These are phyloP conservation scores for Saccharomyces kudriavzevii DNA, from an alignment of 805 yeast species.

Conservation along the genomic window DNA sequence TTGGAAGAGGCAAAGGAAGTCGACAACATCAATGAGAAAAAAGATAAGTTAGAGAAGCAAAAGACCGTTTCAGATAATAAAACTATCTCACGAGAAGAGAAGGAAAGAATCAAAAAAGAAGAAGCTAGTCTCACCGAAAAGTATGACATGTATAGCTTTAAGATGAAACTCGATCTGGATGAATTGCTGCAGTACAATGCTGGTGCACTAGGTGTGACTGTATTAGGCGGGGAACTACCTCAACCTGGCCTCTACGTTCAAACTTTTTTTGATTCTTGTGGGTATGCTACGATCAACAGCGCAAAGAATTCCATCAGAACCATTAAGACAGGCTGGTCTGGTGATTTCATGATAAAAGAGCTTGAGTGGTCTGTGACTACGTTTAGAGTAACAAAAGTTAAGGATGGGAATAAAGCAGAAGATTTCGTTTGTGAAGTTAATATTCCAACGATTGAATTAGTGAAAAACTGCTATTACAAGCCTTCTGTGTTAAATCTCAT, in stretches of 20 bases:
- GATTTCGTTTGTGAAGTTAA: slow-evolving; percentile 50
- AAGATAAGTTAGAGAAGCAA: slow-evolving; percentile 26
- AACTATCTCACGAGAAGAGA: slow-evolving; percentile 15
- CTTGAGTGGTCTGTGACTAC: slow-evolving; percentile 59
- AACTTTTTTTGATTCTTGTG: slow-evolving; percentile 61
- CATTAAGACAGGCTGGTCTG: slow-evolving; percentile 37
- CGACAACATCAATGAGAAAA: slow-evolving; percentile 33
- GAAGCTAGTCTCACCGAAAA: slow-evolving; percentile 24
- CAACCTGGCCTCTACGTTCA: slow-evolving; percentile 57
- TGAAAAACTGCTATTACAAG: slow-evolving; percentile 49
- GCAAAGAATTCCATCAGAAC: slow-evolving; percentile 34
- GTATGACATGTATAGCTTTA: slow-evolving; percentile 33
- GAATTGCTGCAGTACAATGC: slow-evolving; percentile 49
- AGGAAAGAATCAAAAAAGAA: slow-evolving; percentile 20
- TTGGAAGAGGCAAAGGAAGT: slow-evolving; percentile 58
- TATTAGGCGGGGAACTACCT: slow-evolving; percentile 46
- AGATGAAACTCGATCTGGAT: slow-evolving; percentile 44
- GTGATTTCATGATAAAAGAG: slow-evolving; percentile 64
- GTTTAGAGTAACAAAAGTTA: slow-evolving; percentile 50
- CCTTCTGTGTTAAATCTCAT: slow-evolving; percentile 46
- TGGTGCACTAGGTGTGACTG: slow-evolving; percentile 64
- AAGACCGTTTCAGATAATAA: slow-evolving; percentile 28
- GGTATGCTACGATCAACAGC: slow-evolving; percentile 50
- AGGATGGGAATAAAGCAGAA: slow-evolving; percentile 43
- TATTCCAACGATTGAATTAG: slow-evolving; percentile 53